Conservation (phyloP, 768 basidiomycete species). For the Boletus tylopilopsis region DNA sequence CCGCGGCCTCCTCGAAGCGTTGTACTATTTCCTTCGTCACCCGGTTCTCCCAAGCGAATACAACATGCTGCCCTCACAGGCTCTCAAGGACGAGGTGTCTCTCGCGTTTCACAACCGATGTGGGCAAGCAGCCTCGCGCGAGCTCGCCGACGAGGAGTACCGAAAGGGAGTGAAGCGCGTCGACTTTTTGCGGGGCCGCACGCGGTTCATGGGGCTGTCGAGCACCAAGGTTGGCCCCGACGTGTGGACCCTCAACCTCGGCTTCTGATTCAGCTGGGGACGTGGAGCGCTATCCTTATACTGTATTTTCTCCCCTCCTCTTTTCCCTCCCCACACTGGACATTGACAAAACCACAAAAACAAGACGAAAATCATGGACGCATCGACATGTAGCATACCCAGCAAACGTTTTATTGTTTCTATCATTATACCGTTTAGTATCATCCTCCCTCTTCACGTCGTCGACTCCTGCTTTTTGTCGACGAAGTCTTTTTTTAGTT, state of each 20-base stretch:
- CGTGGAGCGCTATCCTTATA: conserved; percentile 24
- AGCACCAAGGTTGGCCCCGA: conserved; percentile 36
- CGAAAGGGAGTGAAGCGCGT: conserved; percentile 49
- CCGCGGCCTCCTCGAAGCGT: conserved; percentile 45
- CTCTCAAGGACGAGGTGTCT: conserved; percentile 35
- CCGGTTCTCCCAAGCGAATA: conserved; percentile 41
- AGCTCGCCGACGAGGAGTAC: conserved; percentile 36
- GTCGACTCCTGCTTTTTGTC: neutral
- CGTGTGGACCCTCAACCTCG: conserved; percentile 32
- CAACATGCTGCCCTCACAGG: conserved; percentile 29
- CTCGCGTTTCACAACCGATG: conserved; percentile 43
- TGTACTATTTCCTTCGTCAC: conserved; percentile 43
- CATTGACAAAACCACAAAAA: conserved; percentile 17
- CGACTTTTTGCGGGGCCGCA: conserved; percentile 46
- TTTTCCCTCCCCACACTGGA: conserved; percentile 5
- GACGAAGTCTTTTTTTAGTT: neutral
- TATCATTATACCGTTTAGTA: conserved; percentile 25
- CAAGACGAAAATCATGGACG: conserved; percentile 10
- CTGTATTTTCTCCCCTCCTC: conserved; percentile 10
- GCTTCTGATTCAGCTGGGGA: conserved; percentile 10
- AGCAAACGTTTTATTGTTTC: conserved; percentile 10
- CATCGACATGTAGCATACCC: conserved; percentile 22
- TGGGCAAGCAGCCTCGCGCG: conserved; percentile 29
- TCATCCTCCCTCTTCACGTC: too few species aligned
- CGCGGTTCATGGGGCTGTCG: conserved; percentile 45